Evolutionary conservation across 1,284 basidiomycete species (phyloP).

Genomic region (Moniliella sp.): DNA sequence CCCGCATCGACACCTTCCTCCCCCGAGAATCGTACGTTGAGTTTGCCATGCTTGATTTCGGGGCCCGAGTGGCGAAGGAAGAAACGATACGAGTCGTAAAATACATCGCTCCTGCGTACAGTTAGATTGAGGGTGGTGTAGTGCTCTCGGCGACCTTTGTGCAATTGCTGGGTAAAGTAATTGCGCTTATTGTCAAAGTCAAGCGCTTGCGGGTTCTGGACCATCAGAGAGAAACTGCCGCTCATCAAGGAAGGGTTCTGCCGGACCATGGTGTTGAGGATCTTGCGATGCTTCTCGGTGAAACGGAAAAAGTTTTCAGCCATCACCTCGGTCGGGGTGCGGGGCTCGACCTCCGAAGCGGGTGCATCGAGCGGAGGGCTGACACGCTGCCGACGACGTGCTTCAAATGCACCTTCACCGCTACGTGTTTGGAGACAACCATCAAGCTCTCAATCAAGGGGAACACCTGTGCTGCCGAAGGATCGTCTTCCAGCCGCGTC

Average conservation of each 20-base stretch:
- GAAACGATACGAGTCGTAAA: slow-evolving; percentile 86
- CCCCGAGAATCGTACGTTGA: slow-evolving; percentile 84
- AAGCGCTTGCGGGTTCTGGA: slow-evolving; percentile 82
- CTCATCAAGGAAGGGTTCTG: slow-evolving; percentile 95
- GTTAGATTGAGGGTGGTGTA: slow-evolving; percentile 69
- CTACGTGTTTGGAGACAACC: slow-evolving; percentile 91
- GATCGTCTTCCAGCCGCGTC: slow-evolving; percentile 20
- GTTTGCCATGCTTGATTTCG: slow-evolving; percentile 91
- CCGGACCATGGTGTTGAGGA: slow-evolving; percentile 87
- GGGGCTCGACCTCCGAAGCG: slow-evolving; percentile 2
- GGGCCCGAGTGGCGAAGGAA: slow-evolving; percentile 75
- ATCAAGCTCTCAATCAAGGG: slow-evolving; percentile 44
- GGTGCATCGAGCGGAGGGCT: slow-evolving; percentile 7
- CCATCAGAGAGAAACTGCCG: slow-evolving; percentile 83
- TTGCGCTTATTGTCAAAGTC: slow-evolving; percentile 99
- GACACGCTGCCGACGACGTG: too few relatives aligned
- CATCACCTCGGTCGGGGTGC: slow-evolving; percentile 23
- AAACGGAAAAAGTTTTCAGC: slow-evolving; percentile 78
- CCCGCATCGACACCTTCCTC: slow-evolving; percentile 97
- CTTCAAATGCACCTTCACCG: too few relatives aligned
- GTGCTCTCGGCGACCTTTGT: slow-evolving; percentile 56
- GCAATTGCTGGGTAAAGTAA: slow-evolving; percentile 89
- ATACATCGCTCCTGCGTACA: slow-evolving; percentile 74
- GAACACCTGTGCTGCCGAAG: slow-evolving; percentile 24
- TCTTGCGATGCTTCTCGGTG: slow-evolving; percentile 79